These are phyloP conservation scores for Biancaea sappan DNA, from an alignment of 306 rosid genomes.

Conservation along the genomic window DNA sequence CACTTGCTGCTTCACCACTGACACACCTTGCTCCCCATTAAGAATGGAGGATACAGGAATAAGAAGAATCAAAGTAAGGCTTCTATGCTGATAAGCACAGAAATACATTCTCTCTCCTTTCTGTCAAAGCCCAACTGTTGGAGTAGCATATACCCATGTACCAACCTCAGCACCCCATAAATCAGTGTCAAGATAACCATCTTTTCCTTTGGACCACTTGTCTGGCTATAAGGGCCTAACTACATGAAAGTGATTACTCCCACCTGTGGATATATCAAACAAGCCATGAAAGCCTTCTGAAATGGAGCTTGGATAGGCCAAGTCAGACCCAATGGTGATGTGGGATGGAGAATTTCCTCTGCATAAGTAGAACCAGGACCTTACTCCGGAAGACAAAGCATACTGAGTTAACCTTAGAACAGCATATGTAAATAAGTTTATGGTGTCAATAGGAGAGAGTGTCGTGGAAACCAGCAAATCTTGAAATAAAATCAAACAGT, in stretches of 20 bases:
- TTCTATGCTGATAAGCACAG: constrained; percentile 81
- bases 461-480: constrained; percentile 96
- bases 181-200: constrained; percentile 90
- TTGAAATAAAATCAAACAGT: constrained; percentile 85
- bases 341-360: constrained; percentile 66
- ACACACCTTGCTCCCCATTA: constrained; percentile 83
- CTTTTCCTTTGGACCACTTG: constrained; percentile 94
- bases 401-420: constrained; percentile 87
- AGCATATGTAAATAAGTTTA: constrained; percentile 87
- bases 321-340: constrained; percentile 49
- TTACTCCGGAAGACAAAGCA: constrained; percentile 77
- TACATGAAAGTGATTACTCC: constrained; percentile 51
- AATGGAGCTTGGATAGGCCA: constrained; percentile 49
- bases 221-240: constrained; percentile 77
- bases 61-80: constrained; percentile 79
- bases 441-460: constrained; percentile 91
- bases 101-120: constrained; percentile 84
- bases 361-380: constrained; percentile 91
- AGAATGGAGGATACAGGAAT: constrained; percentile 73
- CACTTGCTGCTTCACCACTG: constrained; percentile 70
- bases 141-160: constrained; percentile 56
- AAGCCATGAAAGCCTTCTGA: constrained; percentile 62
- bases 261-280: constrained; percentile 41
- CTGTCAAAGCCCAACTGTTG: constrained; percentile 77
- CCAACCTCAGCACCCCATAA: constrained; percentile 90